Base-by-base conservation (phyloP, 208 protist species). In the Wallacemonas sp. region DNA sequence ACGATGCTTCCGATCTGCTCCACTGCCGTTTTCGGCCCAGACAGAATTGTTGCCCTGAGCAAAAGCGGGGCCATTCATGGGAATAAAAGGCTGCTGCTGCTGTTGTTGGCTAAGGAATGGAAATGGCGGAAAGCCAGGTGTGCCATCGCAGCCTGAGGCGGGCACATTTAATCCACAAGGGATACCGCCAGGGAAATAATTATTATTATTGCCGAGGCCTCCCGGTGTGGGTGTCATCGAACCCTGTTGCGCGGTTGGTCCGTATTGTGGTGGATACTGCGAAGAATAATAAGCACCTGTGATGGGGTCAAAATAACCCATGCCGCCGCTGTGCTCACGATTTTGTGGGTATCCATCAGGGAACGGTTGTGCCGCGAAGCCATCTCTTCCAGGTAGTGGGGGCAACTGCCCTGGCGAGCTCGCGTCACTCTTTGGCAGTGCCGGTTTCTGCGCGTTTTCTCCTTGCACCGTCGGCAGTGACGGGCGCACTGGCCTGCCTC, bases 231-330 rank as follows among this genome's bases (percentile, higher is more conserved):
- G n/a, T n/a, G n/a, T n/a, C n/a, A n/a, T n/a, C n/a, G n/a, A n/a
- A n/a, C n/a, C n/a, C n/a, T n/a, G n/a, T n/a, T n/a, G n/a, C n/a
- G n/a, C n/a, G n/a, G n/a, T n/a, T n/a, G n/a, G 9, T 12, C 24
- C 46, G 26, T 31, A 9, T 26, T 54, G n/a, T 54, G 12, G 30
- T 22, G 51, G 15, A 39, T 38, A 39, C 26, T 2, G 28, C 14
- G 30, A 4, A 38, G 4, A 58, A 58, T 58, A 58, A 58, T 58
- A 58, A 58, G 33, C 34, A 39, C 51, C 51, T 17, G 51, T 58
- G 9, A 58, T 5, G 11, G 51, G 51, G 27, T 58, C 51, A 6
- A 39, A 15, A n/a, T 58, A 58, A 4, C 28, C 51, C 4, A 8
- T 4, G 5, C 19, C n/a, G 51, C 5, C 17, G 26, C n/a, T 31